Conservation (phyloP, 306 rosid species). For the Inga oerstediana region DNA sequence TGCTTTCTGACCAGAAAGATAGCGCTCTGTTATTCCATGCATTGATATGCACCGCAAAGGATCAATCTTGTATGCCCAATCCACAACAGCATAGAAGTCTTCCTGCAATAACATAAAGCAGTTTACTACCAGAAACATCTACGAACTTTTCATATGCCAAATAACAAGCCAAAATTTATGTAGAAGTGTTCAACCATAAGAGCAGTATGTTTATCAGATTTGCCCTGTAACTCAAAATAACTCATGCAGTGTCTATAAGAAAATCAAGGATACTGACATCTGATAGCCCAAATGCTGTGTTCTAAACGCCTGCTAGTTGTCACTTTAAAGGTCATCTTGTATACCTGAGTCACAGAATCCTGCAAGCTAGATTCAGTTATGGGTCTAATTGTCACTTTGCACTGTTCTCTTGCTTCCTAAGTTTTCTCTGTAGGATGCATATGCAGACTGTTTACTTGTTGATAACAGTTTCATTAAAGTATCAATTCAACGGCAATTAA, state of each 20-base stretch:
- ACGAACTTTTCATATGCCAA: slow-evolving; percentile 12
- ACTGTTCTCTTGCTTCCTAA: neutral
- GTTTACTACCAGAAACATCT: slow-evolving; percentile 12
- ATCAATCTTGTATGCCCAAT: slow-evolving; percentile 99
- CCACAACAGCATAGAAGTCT: slow-evolving; percentile 95
- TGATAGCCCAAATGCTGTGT: neutral
- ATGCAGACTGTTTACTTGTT: neutral
- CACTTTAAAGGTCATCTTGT: slow-evolving; percentile 12
- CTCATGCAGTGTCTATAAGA: slow-evolving; percentile 2
- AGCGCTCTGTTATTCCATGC: slow-evolving; percentile 98
- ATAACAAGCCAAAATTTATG: slow-evolving; percentile 13
- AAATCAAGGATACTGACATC: slow-evolving; percentile 1
- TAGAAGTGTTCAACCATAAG: slow-evolving; percentile 15
- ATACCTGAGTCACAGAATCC: slow-evolving; percentile 20
- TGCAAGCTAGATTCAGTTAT: slow-evolving; percentile 18
- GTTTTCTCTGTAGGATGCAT: slow-evolving; percentile 9
- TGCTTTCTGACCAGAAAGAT: slow-evolving; percentile 98
- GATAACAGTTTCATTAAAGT: slow-evolving; percentile 12
- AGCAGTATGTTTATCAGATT: slow-evolving; percentile 10
- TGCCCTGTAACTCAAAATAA: neutral
- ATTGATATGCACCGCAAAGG: slow-evolving; percentile 99
- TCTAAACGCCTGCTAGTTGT: slow-evolving; percentile 9
- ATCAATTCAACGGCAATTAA: neutral
- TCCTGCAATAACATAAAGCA: slow-evolving; percentile 70
- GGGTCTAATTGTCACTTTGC: slow-evolving; percentile 12